phyloP scores from a whole-genome alignment of 192 early-diverging fungal genomes.

The Chytriomyces hyalinus region DNA sequence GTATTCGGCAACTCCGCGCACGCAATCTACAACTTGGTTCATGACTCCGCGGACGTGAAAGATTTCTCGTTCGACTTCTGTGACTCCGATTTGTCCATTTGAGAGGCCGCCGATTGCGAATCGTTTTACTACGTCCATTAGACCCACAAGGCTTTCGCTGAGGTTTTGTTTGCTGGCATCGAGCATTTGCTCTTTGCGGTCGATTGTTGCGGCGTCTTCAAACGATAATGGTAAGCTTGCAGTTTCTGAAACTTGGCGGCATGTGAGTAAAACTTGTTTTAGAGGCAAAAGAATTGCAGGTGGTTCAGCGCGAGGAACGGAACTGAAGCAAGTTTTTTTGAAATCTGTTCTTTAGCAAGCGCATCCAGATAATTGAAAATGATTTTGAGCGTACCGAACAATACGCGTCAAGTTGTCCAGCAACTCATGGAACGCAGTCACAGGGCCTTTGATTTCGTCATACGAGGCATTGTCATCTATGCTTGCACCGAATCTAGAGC shows the following conservation, averaged over 20 bases:
- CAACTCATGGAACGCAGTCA: neutral
- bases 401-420: neutral
- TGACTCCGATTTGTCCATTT: neutral
- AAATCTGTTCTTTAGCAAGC: neutral
- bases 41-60: neutral
- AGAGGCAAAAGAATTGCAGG: slow-evolving; percentile 19
- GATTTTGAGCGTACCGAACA: neutral
- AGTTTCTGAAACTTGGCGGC: slow-evolving; percentile 18
- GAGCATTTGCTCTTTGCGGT: neutral
- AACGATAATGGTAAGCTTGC: neutral
- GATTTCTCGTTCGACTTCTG: slow-evolving; percentile 14
- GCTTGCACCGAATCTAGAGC: neutral
- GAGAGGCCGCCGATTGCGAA: neutral
- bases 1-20: neutral
- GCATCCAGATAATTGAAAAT: neutral
- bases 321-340: neutral
- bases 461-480: neutral
- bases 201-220: neutral
- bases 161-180: slow-evolving; percentile 11
- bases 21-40: neutral
- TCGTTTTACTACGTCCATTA: slow-evolving; percentile 12
- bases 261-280: slow-evolving; percentile 26
- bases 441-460: neutral
- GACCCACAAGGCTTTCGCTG: neutral
- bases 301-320: neutral